Evolutionary conservation across 1,284 basidiomycete genomes (phyloP), one percentile per base, ranked within the genome.

Genomic region (Ganoderma lingzhi): DNA sequence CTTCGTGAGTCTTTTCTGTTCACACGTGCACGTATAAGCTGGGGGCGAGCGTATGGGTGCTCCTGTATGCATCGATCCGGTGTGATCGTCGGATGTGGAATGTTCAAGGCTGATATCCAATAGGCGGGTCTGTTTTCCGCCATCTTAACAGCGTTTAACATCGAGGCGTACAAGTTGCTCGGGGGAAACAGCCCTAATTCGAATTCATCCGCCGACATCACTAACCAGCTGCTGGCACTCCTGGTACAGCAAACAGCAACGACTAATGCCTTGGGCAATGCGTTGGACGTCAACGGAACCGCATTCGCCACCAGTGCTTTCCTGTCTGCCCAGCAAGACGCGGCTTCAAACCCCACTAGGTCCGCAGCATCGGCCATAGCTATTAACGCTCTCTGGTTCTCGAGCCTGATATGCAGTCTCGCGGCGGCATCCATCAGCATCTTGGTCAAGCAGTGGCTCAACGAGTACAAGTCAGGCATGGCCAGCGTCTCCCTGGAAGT

Each of bases 91-190:
- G n/a, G 12, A 17, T 17, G 30, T 37, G 2, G 9, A 15, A 28
- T 17, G 5, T 44, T 17, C 32, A 17, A 30, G 28, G 37, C 23
- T 48, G 17, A 14, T n/a, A 15, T 39, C 23, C 6, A 30, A 42
- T 62, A 77, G 76, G 76, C 76, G 1, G 76, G 73, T 59, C 60
- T 76, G 9, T 77, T 76, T 65, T 77, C 76, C 4, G 76, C 75
- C 0, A 74, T 76, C 2, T 58, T 76, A 15, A 77, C 75, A 15
- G 73, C 76, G 1, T 77, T 77, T 64, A 70, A 75, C 58, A 71
- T 76, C 42, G 74, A 76, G 41, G 69, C 69, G 2, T 77, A 77
- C 59, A 63, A 75, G 58, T 63, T 69, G 44, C 69, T 77, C 30
- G 63, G 69, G 12, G 67, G 70, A 6, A 59, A 65, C 41, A 53